Conservation (phyloP, 75 land plant species). For the Gnetum montanum region DNA sequence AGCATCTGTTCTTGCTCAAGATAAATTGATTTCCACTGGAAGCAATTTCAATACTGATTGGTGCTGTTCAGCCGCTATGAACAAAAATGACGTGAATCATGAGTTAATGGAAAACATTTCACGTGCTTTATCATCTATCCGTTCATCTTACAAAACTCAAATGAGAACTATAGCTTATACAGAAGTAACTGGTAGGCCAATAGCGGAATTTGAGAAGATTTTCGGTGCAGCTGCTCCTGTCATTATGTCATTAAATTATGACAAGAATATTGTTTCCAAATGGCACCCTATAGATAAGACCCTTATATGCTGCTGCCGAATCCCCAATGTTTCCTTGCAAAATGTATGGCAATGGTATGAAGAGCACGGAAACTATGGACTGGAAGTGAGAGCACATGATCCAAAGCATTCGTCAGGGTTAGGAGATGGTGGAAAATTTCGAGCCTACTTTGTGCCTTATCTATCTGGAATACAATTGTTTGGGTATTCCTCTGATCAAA, state of each 20-base stretch:
- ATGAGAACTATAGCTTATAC: constrained; percentile 26
- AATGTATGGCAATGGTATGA: constrained; percentile 78
- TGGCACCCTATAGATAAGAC: neutral
- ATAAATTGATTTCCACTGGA: neutral
- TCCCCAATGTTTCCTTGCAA: constrained; percentile 27
- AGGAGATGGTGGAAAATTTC: constrained; percentile 10
- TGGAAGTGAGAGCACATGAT: constrained; percentile 47
- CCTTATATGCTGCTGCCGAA: constrained; percentile 21
- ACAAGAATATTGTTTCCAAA: neutral
- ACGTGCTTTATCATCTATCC: constrained; percentile 11
- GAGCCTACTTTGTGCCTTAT: constrained; percentile 65
- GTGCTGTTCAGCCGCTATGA: neutral
- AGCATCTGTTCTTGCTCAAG: no score
- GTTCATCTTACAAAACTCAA: constrained; percentile 18
- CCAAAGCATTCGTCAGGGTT: constrained; percentile 5
- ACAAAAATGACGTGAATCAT: neutral
- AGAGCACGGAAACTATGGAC: constrained; percentile 57
- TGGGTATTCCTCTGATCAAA: constrained; percentile 11
- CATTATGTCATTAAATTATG: constrained; percentile 3
- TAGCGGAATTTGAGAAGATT: constrained; percentile 51
- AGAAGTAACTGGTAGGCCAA: constrained; percentile 15
- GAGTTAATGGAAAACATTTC: constrained; percentile 10
- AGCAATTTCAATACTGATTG: neutral
- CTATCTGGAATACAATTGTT: constrained; percentile 70
- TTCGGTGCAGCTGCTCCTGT: constrained; percentile 33